Evolutionary conservation across 2,329 filamentous ascomycete genomes (phyloP), one percentile per base, ranked within the genome.

Genomic region (Aureobasidium sp.): DNA sequence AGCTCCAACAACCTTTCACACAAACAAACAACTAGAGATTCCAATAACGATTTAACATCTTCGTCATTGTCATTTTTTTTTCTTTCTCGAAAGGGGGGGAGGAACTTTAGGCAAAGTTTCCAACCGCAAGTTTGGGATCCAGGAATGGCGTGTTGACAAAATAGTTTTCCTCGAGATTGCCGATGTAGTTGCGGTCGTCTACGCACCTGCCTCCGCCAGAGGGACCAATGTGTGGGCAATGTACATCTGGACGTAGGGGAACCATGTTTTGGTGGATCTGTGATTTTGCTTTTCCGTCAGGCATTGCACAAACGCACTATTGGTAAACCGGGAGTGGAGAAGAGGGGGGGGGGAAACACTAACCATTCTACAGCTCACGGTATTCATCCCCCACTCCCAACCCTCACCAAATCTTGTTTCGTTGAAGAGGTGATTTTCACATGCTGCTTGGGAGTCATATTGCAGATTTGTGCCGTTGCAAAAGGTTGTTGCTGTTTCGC

Each of bases 191-290:
- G 39, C 39, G 39, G 6, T 57, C 53, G 15, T 57, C 53, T 9
- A 24, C 53, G 17, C 53, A 57, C 53, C 45, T 57, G 7, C 53
- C 53, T 22, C 53, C 53, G 2, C 53, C 53, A 1, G 53, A 45
- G 15, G 53, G 53, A 27, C 53, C 53, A 5, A 57, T 57, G 2
- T 57, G 53, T 17, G 24, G 8, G 7, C 53, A 57, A 57, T 57
- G 53, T 0, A 57, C 53, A 1, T 57, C 53, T 24, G 53, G 53
- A n/a, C 53, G 19, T 1, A 57, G 27, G 0, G 53, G 53, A 1
- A 57, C 53, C 53, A 57, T 57, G 8, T 57, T 57, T 19, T 57
- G 53, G 33, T 57, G 53, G 14, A 57, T 57, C 53, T 57, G 22
- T 31, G 24, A 24, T 24, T 24, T 24, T 24, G 24, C 24, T 24